These are phyloP conservation scores for Alisma plantagoaquatica DNA, from an alignment of 106 monocot genomes.

Conservation along the genomic window DNA sequence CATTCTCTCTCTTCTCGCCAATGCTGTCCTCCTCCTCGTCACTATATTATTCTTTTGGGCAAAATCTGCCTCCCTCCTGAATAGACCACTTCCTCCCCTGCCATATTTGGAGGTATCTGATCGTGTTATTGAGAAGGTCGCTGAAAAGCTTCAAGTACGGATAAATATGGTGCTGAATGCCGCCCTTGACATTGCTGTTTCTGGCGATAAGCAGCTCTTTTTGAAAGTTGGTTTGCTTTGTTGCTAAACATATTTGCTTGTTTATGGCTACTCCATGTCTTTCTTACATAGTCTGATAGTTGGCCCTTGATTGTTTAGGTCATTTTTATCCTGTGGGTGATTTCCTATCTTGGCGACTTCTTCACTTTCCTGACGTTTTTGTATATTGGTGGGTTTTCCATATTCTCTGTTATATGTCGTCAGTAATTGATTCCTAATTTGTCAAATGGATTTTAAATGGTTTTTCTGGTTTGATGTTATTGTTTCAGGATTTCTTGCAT, in stretches of 20 bases:
- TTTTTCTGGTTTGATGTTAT: neutral
- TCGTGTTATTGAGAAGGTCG: constrained; percentile 7
- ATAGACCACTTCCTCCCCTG: constrained; percentile 33
- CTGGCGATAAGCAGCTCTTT: constrained; percentile 51
- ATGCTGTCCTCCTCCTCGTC: constrained; percentile 68
- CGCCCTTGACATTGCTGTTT: constrained; percentile 19
- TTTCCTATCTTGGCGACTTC: constrained; percentile 66
- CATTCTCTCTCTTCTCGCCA: constrained; percentile 51
- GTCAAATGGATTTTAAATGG: neutral
- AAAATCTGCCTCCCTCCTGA: constrained; percentile 74
- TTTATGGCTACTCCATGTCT: neutral
- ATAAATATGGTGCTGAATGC: constrained; percentile 1
- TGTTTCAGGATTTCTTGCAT: constrained; percentile 44
- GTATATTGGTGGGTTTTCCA: constrained; percentile 64
- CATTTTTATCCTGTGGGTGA: constrained; percentile 51
- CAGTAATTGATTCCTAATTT: neutral
- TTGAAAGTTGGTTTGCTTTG: constrained; percentile 30
- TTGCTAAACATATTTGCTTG: neutral
- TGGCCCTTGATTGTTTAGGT: constrained; percentile 29
- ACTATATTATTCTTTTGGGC: constrained; percentile 95
- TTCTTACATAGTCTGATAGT: neutral
- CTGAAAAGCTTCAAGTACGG: neutral
- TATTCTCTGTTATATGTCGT: neutral
- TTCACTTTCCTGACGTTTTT: constrained; percentile 75
- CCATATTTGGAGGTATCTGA: constrained; percentile 18